A percentile compares a stretch with the other conserved stretches of the same genome.
Conservation (phyloP, 805 yeast species). For the Saccharomycopsis babjevae region DNA sequence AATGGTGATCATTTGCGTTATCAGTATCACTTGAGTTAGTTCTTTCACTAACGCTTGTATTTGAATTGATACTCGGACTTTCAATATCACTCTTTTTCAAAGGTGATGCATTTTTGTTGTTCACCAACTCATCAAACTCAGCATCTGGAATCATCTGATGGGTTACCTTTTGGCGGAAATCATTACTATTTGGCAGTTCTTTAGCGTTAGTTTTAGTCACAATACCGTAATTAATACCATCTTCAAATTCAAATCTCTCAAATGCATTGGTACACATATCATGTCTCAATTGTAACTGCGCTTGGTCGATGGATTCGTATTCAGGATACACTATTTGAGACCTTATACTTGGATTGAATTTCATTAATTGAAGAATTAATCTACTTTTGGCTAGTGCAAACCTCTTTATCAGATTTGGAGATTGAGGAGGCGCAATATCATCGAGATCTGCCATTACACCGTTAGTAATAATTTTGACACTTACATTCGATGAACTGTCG, state of each 20-base stretch:
- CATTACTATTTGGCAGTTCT: background rate
- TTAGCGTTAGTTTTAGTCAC: background rate
- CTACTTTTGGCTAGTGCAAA: background rate
- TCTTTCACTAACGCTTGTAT: background rate
- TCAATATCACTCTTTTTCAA: conserved; percentile 1
- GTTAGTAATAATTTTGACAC: conserved; percentile 17
- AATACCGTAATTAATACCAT: conserved; percentile 17
- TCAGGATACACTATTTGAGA: conserved; percentile 16
- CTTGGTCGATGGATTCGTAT: background rate
- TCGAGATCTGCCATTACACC: conserved; percentile 2
- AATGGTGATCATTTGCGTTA: background rate
- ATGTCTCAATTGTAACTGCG: background rate
- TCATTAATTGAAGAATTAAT: conserved; percentile 10
- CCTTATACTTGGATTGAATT: conserved; percentile 11
- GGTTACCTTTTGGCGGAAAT: background rate
- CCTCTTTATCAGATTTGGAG: conserved; percentile 6
- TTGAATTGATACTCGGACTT: background rate
- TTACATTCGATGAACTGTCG: conserved; percentile 11
- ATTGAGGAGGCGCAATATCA: background rate
- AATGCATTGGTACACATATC: background rate
- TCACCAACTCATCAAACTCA: background rate
- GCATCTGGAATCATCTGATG: background rate
- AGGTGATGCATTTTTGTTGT: background rate
- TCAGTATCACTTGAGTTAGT: background rate
- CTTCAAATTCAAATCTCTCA: conserved; percentile 1